These are phyloP conservation scores for Backusella mclennaniae DNA, from an alignment of 192 early-diverging fungal species.

Conservation along the genomic window DNA sequence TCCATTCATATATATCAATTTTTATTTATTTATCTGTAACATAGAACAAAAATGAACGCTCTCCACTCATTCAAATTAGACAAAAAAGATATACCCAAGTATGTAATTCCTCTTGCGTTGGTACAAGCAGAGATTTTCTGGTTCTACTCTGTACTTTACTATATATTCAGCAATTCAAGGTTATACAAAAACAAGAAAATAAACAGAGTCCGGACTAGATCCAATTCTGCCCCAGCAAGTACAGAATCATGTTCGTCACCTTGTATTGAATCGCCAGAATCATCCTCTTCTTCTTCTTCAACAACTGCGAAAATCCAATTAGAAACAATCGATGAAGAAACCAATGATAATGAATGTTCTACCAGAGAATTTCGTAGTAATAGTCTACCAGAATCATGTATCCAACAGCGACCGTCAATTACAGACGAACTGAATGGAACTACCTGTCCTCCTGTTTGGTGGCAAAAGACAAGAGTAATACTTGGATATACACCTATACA, in stretches of 20 bases:
- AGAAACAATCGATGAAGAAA: not conserved
- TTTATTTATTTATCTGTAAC: not conserved
- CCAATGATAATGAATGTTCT: not conserved
- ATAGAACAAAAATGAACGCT: not conserved
- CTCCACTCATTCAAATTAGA: not conserved
- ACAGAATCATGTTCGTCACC: no score
- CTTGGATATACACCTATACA: constrained; percentile 1
- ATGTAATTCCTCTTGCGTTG: constrained; percentile 5
- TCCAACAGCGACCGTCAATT: not conserved
- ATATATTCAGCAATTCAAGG: constrained; percentile 7
- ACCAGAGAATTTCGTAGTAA: not conserved
- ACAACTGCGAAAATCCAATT: not conserved
- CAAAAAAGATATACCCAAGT: not conserved
- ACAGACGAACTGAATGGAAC: constrained; percentile 5
- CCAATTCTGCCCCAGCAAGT: not conserved
- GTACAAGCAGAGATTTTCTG: constrained; percentile 10
- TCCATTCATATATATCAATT: not conserved
- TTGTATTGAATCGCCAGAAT: no score
- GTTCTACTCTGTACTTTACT: constrained; percentile 2
- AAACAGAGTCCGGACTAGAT: not conserved
- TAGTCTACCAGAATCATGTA: not conserved
- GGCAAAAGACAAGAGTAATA: constrained; percentile 10
- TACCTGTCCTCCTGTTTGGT: constrained; percentile 12
- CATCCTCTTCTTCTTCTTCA: not conserved
- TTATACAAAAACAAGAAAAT: not conserved